Evolutionary conservation across 345 rosid species (phyloP).

Genomic region (Ceriops tagal): DNA sequence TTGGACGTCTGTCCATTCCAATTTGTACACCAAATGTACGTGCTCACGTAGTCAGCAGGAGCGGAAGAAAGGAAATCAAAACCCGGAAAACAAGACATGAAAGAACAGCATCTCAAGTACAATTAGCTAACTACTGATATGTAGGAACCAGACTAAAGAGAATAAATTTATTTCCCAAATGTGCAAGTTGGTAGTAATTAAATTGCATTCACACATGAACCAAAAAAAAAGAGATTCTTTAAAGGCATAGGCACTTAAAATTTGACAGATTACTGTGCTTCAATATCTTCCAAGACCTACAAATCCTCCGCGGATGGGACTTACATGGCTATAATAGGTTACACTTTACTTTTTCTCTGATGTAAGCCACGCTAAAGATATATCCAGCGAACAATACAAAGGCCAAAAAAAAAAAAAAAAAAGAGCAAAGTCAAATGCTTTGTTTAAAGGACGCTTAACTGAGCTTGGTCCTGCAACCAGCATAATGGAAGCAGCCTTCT

Average conservation of each 20-base stretch:
- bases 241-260: neutral
- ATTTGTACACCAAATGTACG: neutral
- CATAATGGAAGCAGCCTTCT: constrained; percentile 29
- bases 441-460: neutral
- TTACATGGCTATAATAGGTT: constrained; percentile 9
- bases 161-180: neutral
- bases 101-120: neutral
- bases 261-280: neutral
- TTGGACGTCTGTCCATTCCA: neutral
- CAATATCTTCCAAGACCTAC: neutral
- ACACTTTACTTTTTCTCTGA: neutral
- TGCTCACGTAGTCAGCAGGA: neutral
- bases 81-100: neutral
- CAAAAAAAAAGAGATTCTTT: neutral
- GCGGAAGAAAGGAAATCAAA: neutral
- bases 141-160: neutral
- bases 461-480: constrained; percentile 13
- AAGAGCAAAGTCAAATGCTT: constrained; percentile 5
- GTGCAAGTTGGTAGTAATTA: neutral
- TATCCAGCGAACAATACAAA: constrained; percentile 8
- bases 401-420: neutral
- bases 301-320: constrained; percentile 4
- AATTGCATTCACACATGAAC: neutral
- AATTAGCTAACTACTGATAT: neutral
- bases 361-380: constrained; percentile 8